Evolutionary conservation across 73 alveolate genomes (phyloP).

Genomic region (Uronychia binucleata): DNA sequence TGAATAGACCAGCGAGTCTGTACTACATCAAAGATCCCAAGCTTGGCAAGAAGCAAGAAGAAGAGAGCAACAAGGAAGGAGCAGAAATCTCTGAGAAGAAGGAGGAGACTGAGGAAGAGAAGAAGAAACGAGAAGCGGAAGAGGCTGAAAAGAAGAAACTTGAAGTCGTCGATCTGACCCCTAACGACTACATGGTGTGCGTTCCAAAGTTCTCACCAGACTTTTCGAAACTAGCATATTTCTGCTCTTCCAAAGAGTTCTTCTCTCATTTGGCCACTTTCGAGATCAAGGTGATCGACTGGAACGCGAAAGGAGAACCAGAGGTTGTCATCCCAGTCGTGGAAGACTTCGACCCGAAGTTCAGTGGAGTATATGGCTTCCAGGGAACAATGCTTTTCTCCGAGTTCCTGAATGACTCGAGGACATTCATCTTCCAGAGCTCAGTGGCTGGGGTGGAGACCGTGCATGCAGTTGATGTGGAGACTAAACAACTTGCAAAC

Average conservation of each 20-base stretch:
- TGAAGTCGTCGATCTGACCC: slow-evolving; percentile 9
- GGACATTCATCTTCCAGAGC: neutral
- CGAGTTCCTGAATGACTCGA: slow-evolving; percentile 7
- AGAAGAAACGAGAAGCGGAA: neutral
- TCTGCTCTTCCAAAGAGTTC: slow-evolving; percentile 24
- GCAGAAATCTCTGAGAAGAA: neutral
- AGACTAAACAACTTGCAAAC: neutral
- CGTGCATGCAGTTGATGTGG: neutral
- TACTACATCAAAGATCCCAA: slow-evolving; percentile 25
- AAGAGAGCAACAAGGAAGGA: neutral
- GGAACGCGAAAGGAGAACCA: neutral
- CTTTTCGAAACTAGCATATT: slow-evolving; percentile 17
- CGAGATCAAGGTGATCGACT: slow-evolving; percentile 32
- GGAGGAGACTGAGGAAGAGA: neutral
- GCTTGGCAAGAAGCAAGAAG: neutral
- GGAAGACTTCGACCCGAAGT: slow-evolving; percentile 8
- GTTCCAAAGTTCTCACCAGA: slow-evolving; percentile 41
- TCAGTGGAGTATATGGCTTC: slow-evolving; percentile 54
- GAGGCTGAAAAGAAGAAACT: neutral
- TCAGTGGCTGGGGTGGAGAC: slow-evolving; percentile 3
- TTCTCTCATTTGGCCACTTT: slow-evolving; percentile 37
- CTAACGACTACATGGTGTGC: slow-evolving; percentile 16
- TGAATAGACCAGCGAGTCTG: slow-evolving; percentile 53
- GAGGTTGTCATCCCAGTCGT: neutral
- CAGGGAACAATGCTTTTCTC: neutral